Evolutionary conservation across 306 rosid species (phyloP), one percentile per base, ranked within the genome.

Genomic region (Lupinus albus): DNA sequence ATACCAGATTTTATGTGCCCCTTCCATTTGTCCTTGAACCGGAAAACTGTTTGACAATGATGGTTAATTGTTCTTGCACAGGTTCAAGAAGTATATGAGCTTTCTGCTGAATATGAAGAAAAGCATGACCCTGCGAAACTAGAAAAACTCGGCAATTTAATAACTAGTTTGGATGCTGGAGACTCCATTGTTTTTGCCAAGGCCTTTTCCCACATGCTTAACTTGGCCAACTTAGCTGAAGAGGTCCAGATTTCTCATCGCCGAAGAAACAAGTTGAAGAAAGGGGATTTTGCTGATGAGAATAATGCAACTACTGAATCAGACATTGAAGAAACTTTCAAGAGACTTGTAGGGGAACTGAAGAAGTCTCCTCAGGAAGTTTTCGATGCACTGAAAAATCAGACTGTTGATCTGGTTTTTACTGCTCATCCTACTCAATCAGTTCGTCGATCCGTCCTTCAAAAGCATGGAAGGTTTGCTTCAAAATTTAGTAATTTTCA

Each of bases 341-440:
- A 84, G 90, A 88, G 77, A 78, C 96, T 91, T 48, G 96, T 91
- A 11, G 85, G 39, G 12, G 76, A 80, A 7, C 12, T 86, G 54
- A 87, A 85, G 6, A 91, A 91, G 78, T 80, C 96, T 4, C 97
- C 97, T 36, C 87, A 88, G 68, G 96, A 91, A 76, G 93, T 91
- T 63, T 91, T 88, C 72, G 88, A 88, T 66, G 96, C 89, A 53
- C 75, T 92, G 52, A 89, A 89, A 75, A 92, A 92, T 74, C 97
- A 92, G 84, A 92, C 97, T 17, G 84, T 92, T 20, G 97, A 92
- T 81, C 82, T 92, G 53, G 97, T 92, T 78, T 84, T 92, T 58
- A 92, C 96, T 65, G 97, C 97, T 62, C 97, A 92, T 82, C 97
- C 97, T 47, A 92, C 97, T 35, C 97, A 92, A 77, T 89, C 97